Conservation (phyloP, 805 yeast genomes). For the Sugiyamaella marilandica region DNA sequence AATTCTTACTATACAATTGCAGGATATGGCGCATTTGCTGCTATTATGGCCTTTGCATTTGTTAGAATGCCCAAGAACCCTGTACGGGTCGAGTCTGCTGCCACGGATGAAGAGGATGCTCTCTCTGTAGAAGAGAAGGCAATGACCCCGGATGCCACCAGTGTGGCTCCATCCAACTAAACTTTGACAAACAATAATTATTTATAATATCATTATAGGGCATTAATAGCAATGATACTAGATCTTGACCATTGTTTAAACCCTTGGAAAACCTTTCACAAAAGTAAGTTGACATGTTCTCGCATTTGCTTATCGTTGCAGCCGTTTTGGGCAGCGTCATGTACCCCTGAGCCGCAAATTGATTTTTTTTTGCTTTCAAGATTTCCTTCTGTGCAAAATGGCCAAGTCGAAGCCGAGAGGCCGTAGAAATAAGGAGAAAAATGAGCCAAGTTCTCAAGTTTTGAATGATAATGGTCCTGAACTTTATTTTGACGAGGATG, state of each 20-base stretch:
- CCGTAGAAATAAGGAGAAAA: not conserved
- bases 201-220: not conserved
- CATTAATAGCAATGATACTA: not conserved
- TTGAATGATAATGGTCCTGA: conserved; percentile 17
- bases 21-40: conserved; percentile 11
- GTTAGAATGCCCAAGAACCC: not conserved
- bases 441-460: not conserved
- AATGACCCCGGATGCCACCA: not conserved
- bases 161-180: not conserved
- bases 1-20: conserved; percentile 16
- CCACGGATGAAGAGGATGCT: conserved; percentile 14
- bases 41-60: conserved; percentile 5
- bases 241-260: too few species aligned
- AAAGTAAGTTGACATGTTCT: too few species aligned
- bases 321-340: not conserved
- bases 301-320: too few species aligned
- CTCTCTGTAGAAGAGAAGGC: not conserved
- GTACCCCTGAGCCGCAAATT: conserved; percentile 4
- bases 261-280: too few species aligned
- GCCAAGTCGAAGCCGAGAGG: not conserved
- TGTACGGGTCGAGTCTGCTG: conserved; percentile 1
- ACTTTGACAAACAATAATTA: not conserved
- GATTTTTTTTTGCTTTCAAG: not conserved
- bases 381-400: not conserved
- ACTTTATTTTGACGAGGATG: conserved; percentile 6